Base-by-base conservation (phyloP, 2,329 filamentous ascomycete genomes). In the Ophiosphaerella korrae region DNA sequence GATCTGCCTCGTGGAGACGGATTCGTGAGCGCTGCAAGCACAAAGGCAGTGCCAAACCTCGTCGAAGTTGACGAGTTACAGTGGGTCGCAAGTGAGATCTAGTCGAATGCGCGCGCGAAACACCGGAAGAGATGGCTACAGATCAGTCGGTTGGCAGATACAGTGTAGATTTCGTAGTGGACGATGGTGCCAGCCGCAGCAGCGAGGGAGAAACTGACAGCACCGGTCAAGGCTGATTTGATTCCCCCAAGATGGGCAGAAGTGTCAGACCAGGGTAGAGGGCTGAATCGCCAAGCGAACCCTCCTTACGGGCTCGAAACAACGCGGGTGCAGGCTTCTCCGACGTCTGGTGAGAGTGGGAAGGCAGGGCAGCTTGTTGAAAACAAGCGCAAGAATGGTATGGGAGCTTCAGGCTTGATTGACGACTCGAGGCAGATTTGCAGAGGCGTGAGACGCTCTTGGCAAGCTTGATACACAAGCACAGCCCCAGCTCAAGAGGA, bases 141-240 rank as follows among this genome's bases (percentile, higher is more conserved):
- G 42, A 50, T 50, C 38, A 47, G 60, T 57, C 50, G 60, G 62
- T 55, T 57, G 65, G 59, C 49, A 62, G 58, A 48, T 48, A 54
- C 56, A 60, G 59, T 14, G 58, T 58, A 53, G 48, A 58, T 50
- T 60, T 60, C 53, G 56, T 59, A 51, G 57, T 55, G 38, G 60
- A 54, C 47, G 49, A 55, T 59, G 43, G 57, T 63, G 61, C 53
- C 48, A 62, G 63, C 62, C 62, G 66, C 67, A 69, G 68, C 65
- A 65, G 46, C 45, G 52, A 62, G 58, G 55, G 58, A 58, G 53
- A 58, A 43, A 46, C 46, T 62, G 44, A 55, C 66, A 57, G 61
- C 64, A 69, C 67, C 65, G 65, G 68, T 71, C 67, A 71, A 72
- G 70, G 70, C 70, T 67, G 69, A 72, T 65, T 70, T 32, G 40